Percentiles rank a stretch among this genome's conserved stretches.
Conservation (phyloP, 805 yeast genomes). For the Ogataea haglerorum region DNA sequence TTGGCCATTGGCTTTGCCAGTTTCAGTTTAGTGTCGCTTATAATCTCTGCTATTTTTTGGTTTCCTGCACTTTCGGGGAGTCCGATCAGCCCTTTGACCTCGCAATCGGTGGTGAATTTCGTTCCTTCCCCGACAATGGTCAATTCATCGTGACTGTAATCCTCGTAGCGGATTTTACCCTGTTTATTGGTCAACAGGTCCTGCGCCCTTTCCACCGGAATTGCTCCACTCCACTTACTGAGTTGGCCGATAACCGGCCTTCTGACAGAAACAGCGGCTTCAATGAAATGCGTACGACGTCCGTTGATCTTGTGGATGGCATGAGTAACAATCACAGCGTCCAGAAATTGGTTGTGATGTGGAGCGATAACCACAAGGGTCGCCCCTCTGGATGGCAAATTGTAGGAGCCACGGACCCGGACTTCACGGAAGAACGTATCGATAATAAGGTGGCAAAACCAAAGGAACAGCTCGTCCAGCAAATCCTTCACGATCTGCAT, state of each 20-base stretch:
- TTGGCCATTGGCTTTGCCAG: conserved; percentile 69
- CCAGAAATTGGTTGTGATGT: conserved; percentile 88
- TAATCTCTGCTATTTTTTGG: conserved; percentile 62
- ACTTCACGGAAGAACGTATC: conserved; percentile 83
- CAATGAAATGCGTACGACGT: conserved; percentile 72
- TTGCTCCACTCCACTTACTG: conserved; percentile 72
- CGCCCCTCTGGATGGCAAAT: conserved; percentile 67
- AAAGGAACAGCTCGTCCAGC: conserved; percentile 27
- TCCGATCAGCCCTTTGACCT: conserved; percentile 66
- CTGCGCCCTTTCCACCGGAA: conserved; percentile 91
- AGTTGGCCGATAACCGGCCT: conserved; percentile 69
- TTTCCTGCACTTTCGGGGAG: conserved; percentile 77
- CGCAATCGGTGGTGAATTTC: conserved; percentile 58
- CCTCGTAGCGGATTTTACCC: conserved; percentile 48
- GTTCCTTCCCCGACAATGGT: conserved; percentile 68
- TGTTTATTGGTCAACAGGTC: conserved; percentile 71
- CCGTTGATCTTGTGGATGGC: conserved; percentile 64
- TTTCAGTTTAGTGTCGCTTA: conserved; percentile 64
- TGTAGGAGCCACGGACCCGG: conserved; percentile 81
- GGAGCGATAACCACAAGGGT: conserved; percentile 95
- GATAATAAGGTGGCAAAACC: conserved; percentile 28
- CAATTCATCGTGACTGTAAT: conserved; percentile 44
- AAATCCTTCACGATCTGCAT: conserved; percentile 8
- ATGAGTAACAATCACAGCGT: conserved; percentile 64
- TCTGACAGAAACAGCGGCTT: conserved; percentile 77